These are phyloP conservation scores for Coemansia sp. DNA, from an alignment of 371 early-diverging fungal genomes.

Conservation along the genomic window DNA sequence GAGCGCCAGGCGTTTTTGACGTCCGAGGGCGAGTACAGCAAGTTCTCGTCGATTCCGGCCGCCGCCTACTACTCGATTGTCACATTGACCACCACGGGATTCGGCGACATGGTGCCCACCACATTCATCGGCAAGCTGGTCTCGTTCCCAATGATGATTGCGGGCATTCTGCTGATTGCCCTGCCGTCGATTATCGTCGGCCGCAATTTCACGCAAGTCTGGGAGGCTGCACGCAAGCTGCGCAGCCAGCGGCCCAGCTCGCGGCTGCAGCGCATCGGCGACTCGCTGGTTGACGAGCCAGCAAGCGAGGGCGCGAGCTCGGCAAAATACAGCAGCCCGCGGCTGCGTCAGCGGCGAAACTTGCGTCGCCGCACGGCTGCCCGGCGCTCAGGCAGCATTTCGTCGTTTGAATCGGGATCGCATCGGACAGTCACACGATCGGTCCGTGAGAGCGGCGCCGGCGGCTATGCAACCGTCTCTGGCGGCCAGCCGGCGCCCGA, in stretches of 20 bases:
- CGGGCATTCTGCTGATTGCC: slow-evolving; percentile 80
- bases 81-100: slow-evolving; percentile 85
- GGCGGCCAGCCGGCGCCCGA: slow-evolving; percentile 14
- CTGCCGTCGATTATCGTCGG: slow-evolving; percentile 88
- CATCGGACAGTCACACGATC: slow-evolving; percentile 7
- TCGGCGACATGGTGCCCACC: slow-evolving; percentile 82
- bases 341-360: slow-evolving; percentile 7
- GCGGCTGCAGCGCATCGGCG: slow-evolving; percentile 27
- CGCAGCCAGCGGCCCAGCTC: slow-evolving; percentile 18
- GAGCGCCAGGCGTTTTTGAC: slow-evolving; percentile 69
- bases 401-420: slow-evolving; percentile 34
- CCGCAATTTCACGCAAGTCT: slow-evolving; percentile 81
- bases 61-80: slow-evolving; percentile 82
- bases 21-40: slow-evolving; percentile 62
- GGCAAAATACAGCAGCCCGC: slow-evolving; percentile 7
- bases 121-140: slow-evolving; percentile 82
- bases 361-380: neutral
- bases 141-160: slow-evolving; percentile 84
- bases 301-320: neutral
- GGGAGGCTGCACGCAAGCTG: slow-evolving; percentile 64
- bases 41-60: slow-evolving; percentile 81
- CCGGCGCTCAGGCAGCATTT: slow-evolving; percentile 35
- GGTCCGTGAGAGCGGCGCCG: neutral
- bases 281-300: slow-evolving; percentile 16
- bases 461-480: slow-evolving; percentile 30